phyloP scores from a whole-genome alignment of 1,284 basidiomycete species.

The Lentinus polychrous region DNA sequence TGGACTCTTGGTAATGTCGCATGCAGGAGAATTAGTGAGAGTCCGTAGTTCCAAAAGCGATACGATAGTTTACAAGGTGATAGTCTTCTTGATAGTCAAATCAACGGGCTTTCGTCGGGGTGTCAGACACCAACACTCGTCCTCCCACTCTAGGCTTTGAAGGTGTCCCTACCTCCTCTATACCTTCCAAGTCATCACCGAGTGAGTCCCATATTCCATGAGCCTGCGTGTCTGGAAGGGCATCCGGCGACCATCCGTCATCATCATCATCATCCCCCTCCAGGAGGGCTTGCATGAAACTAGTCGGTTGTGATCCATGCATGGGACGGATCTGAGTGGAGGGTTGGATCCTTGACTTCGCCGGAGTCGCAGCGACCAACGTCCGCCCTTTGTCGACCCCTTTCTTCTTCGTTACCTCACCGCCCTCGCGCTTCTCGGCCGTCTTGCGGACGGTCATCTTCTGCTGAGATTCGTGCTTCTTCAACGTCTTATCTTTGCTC shows the following conservation, averaged over 20 bases:
- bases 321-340: too few species aligned
- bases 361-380: constrained; percentile 55
- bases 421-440: constrained; percentile 6
- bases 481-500: constrained; percentile 16
- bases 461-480: constrained; percentile 2
- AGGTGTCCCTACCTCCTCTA: constrained; percentile 10
- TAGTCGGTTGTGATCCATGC: not conserved
- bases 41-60: too few species aligned
- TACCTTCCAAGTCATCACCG: constrained; percentile 10
- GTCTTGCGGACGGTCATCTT: constrained; percentile 11
- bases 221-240: constrained; percentile 32
- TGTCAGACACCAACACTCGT: constrained; percentile 15
- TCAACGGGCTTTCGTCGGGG: constrained; percentile 18
- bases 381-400: constrained; percentile 31
- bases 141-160: constrained; percentile 4
- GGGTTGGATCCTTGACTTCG: too few species aligned
- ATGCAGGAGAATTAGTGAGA: too few species aligned
- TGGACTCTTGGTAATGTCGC: too few species aligned
- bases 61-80: too few species aligned
- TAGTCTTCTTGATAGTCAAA: too few species aligned
- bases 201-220: constrained; percentile 15
- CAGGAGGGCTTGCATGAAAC: not conserved
- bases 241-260: constrained; percentile 31
- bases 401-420: constrained; percentile 8
- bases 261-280: constrained; percentile 22